Evolutionary conservation across 108 stramenopile genomes (phyloP), one percentile per base, ranked within the genome.

Genomic region (Cyclotella atomus): DNA sequence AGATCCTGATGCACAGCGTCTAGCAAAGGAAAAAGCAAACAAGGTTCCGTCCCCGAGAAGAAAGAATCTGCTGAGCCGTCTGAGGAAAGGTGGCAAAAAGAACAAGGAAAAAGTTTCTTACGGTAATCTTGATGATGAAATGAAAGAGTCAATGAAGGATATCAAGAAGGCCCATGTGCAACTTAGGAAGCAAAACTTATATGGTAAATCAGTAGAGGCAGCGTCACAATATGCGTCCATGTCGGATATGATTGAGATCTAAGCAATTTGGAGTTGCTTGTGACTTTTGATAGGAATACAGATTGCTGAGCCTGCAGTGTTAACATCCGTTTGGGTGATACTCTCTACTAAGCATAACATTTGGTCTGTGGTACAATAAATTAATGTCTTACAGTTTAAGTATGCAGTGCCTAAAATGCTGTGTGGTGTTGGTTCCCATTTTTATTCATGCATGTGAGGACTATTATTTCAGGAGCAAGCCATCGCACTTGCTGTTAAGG

Each of bases 121-220:
- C 45, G 78, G 71, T 17, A 79, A 53, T 72, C 70, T 79, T 4
- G 71, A 68, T 8, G 57, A 71, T 17, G 63, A 77, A 3, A 62
- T n/a, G n/a, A n/a, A 49, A 61, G 64, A 67, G 23, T 5, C 25
- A 35, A 75, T 68, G 75, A 68, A 67, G n/a, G 66, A 59, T n/a
- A 50, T 75, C 36, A 66, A 65, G 17, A 75, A 75, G 49, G 70
- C 70, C n/a, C 70, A 52, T 35, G 52, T 67, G 15, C 77, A 57
- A 49, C 34, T 78, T 5, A 44, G 35, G 33, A 57, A 59, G 45
- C 77, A 78, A 67, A 71, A 61, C 25, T 27, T 77, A 2, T 62
- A 68, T 38, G 76, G 68, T 30, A 45, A 56, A 57, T 62, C 60
- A 8, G 29, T 70, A 1, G 61, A 57, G 15, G 34, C 38, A 41